Evolutionary conservation across 164 flowering plant genomes (phyloP).

Genomic region (Liquidambar formosana): DNA sequence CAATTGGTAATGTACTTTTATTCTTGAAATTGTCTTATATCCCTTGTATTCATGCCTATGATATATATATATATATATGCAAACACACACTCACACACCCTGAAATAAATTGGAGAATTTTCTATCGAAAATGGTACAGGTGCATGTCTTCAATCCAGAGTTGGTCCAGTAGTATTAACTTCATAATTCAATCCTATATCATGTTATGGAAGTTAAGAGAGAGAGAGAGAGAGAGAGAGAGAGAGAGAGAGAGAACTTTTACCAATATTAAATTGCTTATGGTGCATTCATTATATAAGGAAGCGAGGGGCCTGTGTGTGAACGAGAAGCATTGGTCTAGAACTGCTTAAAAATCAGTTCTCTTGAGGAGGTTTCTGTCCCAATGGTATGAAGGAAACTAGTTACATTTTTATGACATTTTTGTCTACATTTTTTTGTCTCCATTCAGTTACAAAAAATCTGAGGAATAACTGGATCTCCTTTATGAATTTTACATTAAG

Average conservation of each 20-base stretch:
- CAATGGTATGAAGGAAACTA: not conserved
- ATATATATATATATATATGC: not conserved
- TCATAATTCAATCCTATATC: not conserved
- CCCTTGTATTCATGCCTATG: not conserved
- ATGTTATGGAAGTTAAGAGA: too few relatives aligned
- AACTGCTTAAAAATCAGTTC: not conserved
- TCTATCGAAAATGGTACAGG: not conserved
- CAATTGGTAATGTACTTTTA: conserved; percentile 62
- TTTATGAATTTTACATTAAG: too few relatives aligned
- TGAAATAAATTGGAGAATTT: not conserved
- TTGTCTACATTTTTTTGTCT: too few relatives aligned
- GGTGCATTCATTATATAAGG: too few relatives aligned
- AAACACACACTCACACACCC: not conserved
- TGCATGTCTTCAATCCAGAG: not conserved
- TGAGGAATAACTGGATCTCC: too few relatives aligned
- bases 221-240: too few relatives aligned
- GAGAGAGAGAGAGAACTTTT: too few relatives aligned
- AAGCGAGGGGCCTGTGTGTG: too few relatives aligned
- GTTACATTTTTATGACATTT: not conserved
- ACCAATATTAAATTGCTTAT: too few relatives aligned
- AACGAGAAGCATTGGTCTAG: not conserved
- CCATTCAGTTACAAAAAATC: too few relatives aligned
- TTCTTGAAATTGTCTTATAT: not conserved
- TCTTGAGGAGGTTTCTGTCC: not conserved
- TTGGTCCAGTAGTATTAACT: not conserved